These are phyloP conservation scores for Salvia splendens DNA, from an alignment of 257 asterid species.

Conservation along the genomic window DNA sequence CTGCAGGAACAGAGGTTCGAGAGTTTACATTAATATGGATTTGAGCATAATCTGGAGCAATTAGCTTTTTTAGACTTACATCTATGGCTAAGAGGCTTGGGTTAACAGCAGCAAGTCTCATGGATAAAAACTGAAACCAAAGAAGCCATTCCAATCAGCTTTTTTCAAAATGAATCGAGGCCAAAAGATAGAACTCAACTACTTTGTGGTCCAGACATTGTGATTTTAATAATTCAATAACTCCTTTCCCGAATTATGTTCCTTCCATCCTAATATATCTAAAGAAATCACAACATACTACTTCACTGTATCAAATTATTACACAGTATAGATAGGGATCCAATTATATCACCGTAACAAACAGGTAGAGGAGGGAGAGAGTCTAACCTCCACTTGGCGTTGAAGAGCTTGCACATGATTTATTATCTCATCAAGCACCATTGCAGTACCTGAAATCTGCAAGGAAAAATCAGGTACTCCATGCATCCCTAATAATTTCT, in stretches of 20 bases:
- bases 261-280: too few species aligned
- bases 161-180: constrained; percentile 6
- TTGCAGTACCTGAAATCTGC: constrained; percentile 96
- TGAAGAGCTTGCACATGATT: constrained; percentile 91
- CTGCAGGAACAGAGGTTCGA: constrained; percentile 37
- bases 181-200: constrained; percentile 10
- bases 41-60: neutral
- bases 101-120: constrained; percentile 90
- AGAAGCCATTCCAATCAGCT: constrained; percentile 29
- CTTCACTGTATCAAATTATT: neutral
- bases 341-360: constrained; percentile 9
- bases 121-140: constrained; percentile 69
- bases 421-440: constrained; percentile 94
- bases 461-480: constrained; percentile 10
- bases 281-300: too few species aligned
- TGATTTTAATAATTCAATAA: neutral
- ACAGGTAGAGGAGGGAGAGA: constrained; percentile 13
- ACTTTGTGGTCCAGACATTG: neutral
- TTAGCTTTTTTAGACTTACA: constrained; percentile 43
- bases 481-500: constrained; percentile 8
- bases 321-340: neutral
- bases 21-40: neutral
- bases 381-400: constrained; percentile 91
- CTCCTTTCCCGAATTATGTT: too few species aligned
- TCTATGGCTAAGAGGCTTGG: constrained; percentile 71